These are phyloP conservation scores for Hypoxylon sp. DNA, from an alignment of 2,329 filamentous ascomycete genomes.

Conservation along the genomic window DNA sequence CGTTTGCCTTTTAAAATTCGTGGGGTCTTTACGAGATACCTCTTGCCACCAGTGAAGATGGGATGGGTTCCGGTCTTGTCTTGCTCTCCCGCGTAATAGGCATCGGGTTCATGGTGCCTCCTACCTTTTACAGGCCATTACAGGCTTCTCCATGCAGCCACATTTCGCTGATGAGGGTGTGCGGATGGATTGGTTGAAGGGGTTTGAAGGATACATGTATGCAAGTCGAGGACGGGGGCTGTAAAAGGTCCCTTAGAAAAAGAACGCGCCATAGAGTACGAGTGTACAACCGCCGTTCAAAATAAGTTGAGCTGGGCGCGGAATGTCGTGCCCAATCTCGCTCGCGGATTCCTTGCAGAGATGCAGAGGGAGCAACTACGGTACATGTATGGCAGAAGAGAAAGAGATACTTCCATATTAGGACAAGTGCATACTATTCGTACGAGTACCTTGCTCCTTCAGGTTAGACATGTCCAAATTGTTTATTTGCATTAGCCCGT, in stretches of 20 bases:
- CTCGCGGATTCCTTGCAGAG: slow-evolving; percentile 42
- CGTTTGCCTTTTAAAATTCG: slow-evolving; percentile 14
- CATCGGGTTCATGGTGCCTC: slow-evolving; percentile 13
- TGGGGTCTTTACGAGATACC: neutral
- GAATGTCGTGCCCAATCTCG: slow-evolving; percentile 46
- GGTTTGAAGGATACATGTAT: slow-evolving; percentile 25
- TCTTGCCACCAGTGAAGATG: slow-evolving; percentile 17
- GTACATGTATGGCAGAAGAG: neutral
- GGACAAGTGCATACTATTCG: slow-evolving; percentile 25
- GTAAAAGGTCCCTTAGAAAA: slow-evolving; percentile 19
- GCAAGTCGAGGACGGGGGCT: slow-evolving; percentile 23
- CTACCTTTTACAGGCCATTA: slow-evolving; percentile 10
- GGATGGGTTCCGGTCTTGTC: slow-evolving; percentile 13
- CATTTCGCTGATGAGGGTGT: slow-evolving; percentile 38
- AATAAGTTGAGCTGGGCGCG: slow-evolving; percentile 25
- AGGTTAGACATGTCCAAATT: slow-evolving; percentile 23
- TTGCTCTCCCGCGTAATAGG: slow-evolving; percentile 15
- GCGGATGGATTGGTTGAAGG: slow-evolving; percentile 22
- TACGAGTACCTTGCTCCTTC: slow-evolving; percentile 35
- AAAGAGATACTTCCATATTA: slow-evolving; percentile 38
- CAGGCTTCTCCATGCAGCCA: slow-evolving; percentile 34
- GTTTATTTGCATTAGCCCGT: slow-evolving; percentile 38
- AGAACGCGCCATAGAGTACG: slow-evolving; percentile 20
- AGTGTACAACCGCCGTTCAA: slow-evolving; percentile 40
- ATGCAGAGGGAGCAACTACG: no score